Base-by-base conservation (phyloP, 2,329 filamentous ascomycete genomes). In the Cladosporium sp. region DNA sequence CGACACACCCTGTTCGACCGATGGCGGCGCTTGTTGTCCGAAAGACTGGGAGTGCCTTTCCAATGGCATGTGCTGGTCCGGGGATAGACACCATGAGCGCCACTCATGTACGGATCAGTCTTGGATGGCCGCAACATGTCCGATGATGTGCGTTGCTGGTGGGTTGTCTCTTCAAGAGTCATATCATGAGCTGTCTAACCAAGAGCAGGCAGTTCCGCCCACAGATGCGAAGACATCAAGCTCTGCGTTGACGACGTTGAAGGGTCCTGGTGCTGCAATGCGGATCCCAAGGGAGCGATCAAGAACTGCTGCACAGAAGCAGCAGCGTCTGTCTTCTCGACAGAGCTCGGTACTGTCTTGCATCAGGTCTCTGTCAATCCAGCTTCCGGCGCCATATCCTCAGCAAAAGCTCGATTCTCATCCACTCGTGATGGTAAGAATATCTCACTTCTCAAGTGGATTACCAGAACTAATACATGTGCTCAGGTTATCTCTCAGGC, bases 31-130 rank as follows among this genome's bases (percentile, higher is more conserved):
- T 4, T 79, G 77, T 68, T 79, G 77, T 66, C 76, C 77, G 1
- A 59, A 71, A n/a, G 71, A 73, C 58, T 78, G 77, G 77, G 62
- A 66, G 11, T 79, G 77, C 62, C 64, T 74, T 12, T 68, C 67
- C 58, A 78, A 76, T 61, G 75, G 75, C 2, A 67, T 78, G 57
- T 79, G 77, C 67, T 74, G 74, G 21, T 64, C 59, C 5, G 60
- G 60, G n/a, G 67, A 69, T 8, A 55, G 72, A 32, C 67, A 70
- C 15, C 74, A 71, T 62, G 73, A 71, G 4, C 73, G 76, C 10
- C 76, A 76, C 61, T 74, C 74, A 6, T 79, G 77, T 67, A 77
- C 75, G 2, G 75, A 77, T 34, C 66, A 72, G 64, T 70, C 62
- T 0, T 79, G 76, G 77, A 18, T 15, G 3, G 28, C 51, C n/a